These are phyloP conservation scores for Colletotrichum navitas DNA, from an alignment of 2,329 filamentous ascomycete genomes.

Conservation along the genomic window DNA sequence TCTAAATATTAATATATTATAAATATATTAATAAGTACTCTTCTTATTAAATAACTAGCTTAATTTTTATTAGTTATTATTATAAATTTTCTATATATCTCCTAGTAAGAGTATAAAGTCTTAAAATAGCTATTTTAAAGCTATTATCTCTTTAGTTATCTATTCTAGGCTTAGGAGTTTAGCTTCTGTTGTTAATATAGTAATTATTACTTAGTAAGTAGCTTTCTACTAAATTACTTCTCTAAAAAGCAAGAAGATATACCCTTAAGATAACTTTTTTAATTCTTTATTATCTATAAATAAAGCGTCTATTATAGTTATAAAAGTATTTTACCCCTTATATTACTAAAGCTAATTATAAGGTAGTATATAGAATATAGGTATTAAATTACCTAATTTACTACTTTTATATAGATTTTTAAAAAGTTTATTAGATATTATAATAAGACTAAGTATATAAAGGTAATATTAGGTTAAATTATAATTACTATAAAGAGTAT, in stretches of 20 bases:
- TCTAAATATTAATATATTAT: not conserved
- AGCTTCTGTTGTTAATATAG: not conserved
- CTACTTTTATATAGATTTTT: too few species aligned
- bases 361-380: too few species aligned
- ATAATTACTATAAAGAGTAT: too few species aligned
- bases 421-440: too few species aligned
- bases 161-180: not conserved
- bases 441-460: too few species aligned
- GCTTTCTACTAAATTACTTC: not conserved
- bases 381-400: too few species aligned
- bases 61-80: not conserved
- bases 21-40: not conserved
- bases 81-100: not conserved
- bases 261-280: not conserved
- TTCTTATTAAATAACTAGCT: not conserved
- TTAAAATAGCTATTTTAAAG: not conserved
- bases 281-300: not conserved
- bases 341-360: too few species aligned
- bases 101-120: not conserved
- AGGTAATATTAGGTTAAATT: too few species aligned
- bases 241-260: not conserved
- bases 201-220: not conserved
- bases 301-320: not conserved
- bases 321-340: not conserved
- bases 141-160: not conserved